Evolutionary conservation across 345 rosid genomes (phyloP).

Genomic region (Brassica napus): DNA sequence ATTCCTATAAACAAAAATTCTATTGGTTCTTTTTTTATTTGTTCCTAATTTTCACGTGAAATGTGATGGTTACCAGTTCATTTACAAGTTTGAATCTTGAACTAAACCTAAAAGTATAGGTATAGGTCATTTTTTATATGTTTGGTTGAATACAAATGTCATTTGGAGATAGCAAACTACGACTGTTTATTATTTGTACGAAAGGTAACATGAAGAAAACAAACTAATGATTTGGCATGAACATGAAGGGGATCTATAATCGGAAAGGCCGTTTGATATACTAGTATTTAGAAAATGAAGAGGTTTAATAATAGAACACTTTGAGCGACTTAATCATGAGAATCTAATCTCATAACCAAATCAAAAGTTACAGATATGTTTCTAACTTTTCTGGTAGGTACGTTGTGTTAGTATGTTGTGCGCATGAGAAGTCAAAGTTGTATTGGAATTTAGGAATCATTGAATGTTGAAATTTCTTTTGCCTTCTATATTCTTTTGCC

Average conservation of each 20-base stretch:
- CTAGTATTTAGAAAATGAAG: conserved; percentile 9
- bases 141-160: background rate
- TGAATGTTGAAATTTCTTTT: conserved; percentile 23
- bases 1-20: no score
- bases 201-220: background rate
- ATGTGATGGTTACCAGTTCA: background rate
- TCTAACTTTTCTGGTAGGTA: conserved; percentile 6
- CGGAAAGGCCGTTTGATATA: conserved; percentile 8
- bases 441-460: conserved; percentile 36
- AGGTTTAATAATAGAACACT: conserved; percentile 10
- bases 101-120: background rate
- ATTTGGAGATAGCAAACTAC: conserved; percentile 5
- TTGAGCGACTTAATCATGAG: conserved; percentile 21
- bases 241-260: conserved; percentile 7
- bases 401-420: conserved; percentile 8
- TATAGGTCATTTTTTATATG: background rate
- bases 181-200: conserved; percentile 22
- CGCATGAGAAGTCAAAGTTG: conserved; percentile 31
- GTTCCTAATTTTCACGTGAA: no score
- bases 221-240: conserved; percentile 10
- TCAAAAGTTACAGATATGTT: conserved; percentile 15
- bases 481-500: conserved; percentile 24
- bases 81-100: background rate
- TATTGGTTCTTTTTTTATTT: no score
- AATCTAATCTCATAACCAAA: conserved; percentile 28